These are phyloP conservation scores for Calocera viscosa DNA, from an alignment of 768 basidiomycete genomes.

Conservation along the genomic window DNA sequence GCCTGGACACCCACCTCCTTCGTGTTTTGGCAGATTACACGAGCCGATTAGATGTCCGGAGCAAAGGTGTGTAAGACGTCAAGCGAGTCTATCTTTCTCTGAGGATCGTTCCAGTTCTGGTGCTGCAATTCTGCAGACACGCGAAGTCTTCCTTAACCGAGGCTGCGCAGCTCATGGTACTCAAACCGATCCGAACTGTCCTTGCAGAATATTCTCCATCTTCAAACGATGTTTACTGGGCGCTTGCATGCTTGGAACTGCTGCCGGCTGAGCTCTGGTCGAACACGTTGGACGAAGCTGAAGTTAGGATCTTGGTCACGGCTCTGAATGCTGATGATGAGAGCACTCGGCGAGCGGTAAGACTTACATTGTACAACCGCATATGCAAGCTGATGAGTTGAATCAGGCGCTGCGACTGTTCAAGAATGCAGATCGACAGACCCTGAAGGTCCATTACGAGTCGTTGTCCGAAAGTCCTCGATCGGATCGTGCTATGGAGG, in stretches of 20 bases:
- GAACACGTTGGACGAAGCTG: constrained; percentile 45
- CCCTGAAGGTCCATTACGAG: constrained; percentile 45
- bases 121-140: background rate
- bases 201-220: background rate
- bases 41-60: background rate
- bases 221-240: background rate
- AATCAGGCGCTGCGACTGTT: constrained; percentile 50
- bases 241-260: background rate
- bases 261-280: background rate
- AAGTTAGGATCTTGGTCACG: constrained; percentile 61
- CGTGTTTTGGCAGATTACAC: background rate
- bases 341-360: constrained; percentile 47
- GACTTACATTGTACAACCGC: constrained; percentile 12
- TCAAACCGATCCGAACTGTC: background rate
- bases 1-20: background rate
- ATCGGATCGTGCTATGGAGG: constrained; percentile 12
- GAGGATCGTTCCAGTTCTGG: background rate
- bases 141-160: background rate
- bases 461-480: constrained; percentile 30
- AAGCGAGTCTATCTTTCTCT: background rate
- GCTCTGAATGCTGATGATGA: constrained; percentile 49
- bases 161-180: background rate
- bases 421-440: constrained; percentile 42
- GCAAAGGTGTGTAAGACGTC: background rate
- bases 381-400: background rate